A percentile compares a stretch with the other conserved stretches of the same genome.
These are phyloP conservation scores for Diaporthe capsici DNA, from an alignment of 2,329 filamentous ascomycete species.

Conservation along the genomic window DNA sequence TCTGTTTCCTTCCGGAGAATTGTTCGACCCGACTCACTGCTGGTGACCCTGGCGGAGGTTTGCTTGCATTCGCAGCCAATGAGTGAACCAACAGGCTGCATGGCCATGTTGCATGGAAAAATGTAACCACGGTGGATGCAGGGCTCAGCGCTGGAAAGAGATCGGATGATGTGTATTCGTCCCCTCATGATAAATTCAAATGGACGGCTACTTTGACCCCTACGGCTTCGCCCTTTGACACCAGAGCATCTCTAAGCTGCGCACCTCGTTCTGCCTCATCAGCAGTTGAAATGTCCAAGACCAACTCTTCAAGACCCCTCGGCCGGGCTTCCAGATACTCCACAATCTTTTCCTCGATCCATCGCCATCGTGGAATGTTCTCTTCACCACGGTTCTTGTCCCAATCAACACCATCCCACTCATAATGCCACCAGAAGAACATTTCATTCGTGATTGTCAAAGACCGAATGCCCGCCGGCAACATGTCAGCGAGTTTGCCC, in stretches of 20 bases:
- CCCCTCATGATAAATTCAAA: not conserved
- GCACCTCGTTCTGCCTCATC: not conserved
- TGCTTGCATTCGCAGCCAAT: no score
- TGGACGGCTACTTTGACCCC: not conserved
- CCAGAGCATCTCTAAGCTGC: not conserved
- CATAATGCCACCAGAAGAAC: constrained; percentile 18
- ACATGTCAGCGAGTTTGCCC: not conserved
- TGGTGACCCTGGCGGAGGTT: no score
- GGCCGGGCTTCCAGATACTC: constrained; percentile 2
- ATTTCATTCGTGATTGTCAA: constrained; percentile 21
- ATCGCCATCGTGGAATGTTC: not conserved
- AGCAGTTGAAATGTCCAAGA: not conserved
- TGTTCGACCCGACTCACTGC: no score
- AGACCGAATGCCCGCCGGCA: not conserved
- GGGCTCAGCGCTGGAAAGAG: not conserved
- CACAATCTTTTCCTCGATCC: constrained; percentile 12
- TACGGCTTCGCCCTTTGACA: not conserved
- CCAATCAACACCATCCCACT: constrained; percentile 5
- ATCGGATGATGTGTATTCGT: not conserved
- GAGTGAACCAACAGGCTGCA: no score
- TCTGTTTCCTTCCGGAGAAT: no score
- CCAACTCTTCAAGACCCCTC: constrained; percentile 3
- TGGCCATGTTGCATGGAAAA: no score
- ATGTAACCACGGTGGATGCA: no score
- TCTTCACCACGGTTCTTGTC: not conserved